Percentiles rank a stretch among this genome's conserved stretches.
These are phyloP conservation scores for Guyanaporus albipodus DNA, from an alignment of 768 basidiomycete genomes.

Conservation along the genomic window DNA sequence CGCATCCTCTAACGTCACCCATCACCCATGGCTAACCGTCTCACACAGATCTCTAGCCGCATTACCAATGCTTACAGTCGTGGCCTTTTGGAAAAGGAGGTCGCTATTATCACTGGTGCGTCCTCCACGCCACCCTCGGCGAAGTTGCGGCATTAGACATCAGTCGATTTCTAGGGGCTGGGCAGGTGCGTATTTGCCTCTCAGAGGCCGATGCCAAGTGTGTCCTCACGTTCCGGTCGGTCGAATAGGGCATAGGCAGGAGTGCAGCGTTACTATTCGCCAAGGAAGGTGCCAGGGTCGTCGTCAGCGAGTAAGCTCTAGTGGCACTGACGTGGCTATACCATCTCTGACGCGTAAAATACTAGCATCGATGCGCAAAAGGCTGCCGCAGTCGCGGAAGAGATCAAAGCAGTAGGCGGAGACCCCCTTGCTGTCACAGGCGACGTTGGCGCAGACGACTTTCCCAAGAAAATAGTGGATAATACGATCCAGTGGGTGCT, in stretches of 20 bases:
- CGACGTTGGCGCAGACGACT: slow-evolving; percentile 80
- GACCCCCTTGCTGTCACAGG: slow-evolving; percentile 72
- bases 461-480: slow-evolving; percentile 72
- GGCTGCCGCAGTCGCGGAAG: slow-evolving; percentile 59
- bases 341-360: too few species aligned
- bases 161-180: slow-evolving; percentile 52
- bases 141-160: neutral
- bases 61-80: slow-evolving; percentile 46
- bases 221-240: too few species aligned
- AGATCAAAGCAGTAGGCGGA: slow-evolving; percentile 71
- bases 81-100: slow-evolving; percentile 70
- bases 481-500: slow-evolving; percentile 74
- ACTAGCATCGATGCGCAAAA: slow-evolving; percentile 71
- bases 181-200: slow-evolving; percentile 49
- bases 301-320: slow-evolving; percentile 81
- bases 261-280: slow-evolving; percentile 74
- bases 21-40: slow-evolving; percentile 59
- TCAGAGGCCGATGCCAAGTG: too few species aligned
- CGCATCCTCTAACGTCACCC: too few species aligned
- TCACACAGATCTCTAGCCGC: slow-evolving; percentile 70
- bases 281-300: slow-evolving; percentile 85
- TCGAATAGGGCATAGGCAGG: slow-evolving; percentile 81
- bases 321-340: slow-evolving; percentile 8
- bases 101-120: slow-evolving; percentile 82
- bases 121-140: neutral